These are phyloP conservation scores for Citrullus colocynthis DNA, from an alignment of 306 rosid species.

Conservation along the genomic window DNA sequence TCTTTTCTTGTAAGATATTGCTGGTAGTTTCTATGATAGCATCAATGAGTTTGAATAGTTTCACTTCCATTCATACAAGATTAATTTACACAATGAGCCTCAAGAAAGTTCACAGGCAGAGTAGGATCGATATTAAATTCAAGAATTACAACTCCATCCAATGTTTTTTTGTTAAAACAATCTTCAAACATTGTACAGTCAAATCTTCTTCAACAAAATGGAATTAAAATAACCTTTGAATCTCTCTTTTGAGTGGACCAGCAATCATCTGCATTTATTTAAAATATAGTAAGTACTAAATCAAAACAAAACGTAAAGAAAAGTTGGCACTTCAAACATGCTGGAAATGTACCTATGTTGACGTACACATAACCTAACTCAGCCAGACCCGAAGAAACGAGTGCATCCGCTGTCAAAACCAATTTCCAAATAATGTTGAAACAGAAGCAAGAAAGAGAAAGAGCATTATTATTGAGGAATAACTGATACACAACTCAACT, in stretches of 20 bases:
- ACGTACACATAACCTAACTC: slow-evolving; percentile 67
- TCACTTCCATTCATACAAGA: background rate
- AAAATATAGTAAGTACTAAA: slow-evolving; percentile 13
- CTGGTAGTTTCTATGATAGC: background rate
- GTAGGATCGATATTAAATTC: background rate
- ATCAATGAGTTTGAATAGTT: background rate
- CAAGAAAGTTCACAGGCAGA: background rate
- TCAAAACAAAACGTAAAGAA: background rate
- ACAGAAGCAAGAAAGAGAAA: background rate
- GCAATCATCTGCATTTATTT: slow-evolving; percentile 75
- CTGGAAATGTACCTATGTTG: slow-evolving; percentile 60
- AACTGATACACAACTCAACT: background rate
- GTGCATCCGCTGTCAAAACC: slow-evolving; percentile 79
- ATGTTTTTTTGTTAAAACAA: background rate
- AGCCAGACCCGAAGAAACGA: slow-evolving; percentile 74
- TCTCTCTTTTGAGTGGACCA: slow-evolving; percentile 48
- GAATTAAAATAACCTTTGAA: slow-evolving; percentile 37
- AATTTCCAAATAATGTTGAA: background rate
- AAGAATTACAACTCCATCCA: background rate
- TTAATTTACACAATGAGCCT: background rate
- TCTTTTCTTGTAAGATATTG: background rate
- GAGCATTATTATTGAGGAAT: background rate
- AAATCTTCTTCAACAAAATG: background rate
- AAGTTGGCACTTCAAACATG: slow-evolving; percentile 7
- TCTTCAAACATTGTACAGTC: background rate